Evolutionary conservation across 768 basidiomycete species (phyloP).

Genomic region (Neoboletus magnificus): DNA sequence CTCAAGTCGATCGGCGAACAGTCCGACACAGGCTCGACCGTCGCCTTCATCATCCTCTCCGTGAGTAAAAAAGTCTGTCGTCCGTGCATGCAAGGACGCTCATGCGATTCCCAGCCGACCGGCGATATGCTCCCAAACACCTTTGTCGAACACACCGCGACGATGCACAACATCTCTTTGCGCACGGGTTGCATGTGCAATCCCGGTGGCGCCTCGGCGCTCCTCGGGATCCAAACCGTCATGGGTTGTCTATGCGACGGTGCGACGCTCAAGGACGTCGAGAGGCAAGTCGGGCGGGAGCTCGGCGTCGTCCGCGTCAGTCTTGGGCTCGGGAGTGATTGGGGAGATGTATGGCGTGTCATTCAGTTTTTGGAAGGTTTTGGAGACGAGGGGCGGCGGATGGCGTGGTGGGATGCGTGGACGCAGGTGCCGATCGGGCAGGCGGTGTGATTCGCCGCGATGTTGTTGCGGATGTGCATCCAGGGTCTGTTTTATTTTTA

Average conservation of each 20-base stretch:
- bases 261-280: constrained; percentile 59
- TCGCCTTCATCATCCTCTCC: constrained; percentile 60
- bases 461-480: too few species aligned
- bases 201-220: constrained; percentile 73
- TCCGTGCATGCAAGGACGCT: constrained; percentile 1
- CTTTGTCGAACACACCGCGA: constrained; percentile 70
- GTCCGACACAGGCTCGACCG: constrained; percentile 59
- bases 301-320: constrained; percentile 75
- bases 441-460: constrained; percentile 35
- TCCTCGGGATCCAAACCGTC: constrained; percentile 61
- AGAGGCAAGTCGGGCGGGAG: constrained; percentile 58
- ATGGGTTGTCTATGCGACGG: constrained; percentile 62
- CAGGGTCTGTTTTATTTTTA: background rate
- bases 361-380: constrained; percentile 48
- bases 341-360: constrained; percentile 67
- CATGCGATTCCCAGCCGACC: constrained; percentile 42
- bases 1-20: constrained; percentile 60
- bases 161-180: constrained; percentile 62
- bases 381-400: constrained; percentile 37
- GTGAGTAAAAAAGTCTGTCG: constrained; percentile 38
- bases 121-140: constrained; percentile 69
- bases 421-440: constrained; percentile 31
- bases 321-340: constrained; percentile 75
- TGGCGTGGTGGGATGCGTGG: constrained; percentile 42
- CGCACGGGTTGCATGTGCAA: constrained; percentile 90